A percentile compares a stretch with the other conserved stretches of the same genome.
phyloP scores from a whole-genome alignment of 2,329 filamentous ascomycete genomes.

The Pseudogymnoascus sp. region DNA sequence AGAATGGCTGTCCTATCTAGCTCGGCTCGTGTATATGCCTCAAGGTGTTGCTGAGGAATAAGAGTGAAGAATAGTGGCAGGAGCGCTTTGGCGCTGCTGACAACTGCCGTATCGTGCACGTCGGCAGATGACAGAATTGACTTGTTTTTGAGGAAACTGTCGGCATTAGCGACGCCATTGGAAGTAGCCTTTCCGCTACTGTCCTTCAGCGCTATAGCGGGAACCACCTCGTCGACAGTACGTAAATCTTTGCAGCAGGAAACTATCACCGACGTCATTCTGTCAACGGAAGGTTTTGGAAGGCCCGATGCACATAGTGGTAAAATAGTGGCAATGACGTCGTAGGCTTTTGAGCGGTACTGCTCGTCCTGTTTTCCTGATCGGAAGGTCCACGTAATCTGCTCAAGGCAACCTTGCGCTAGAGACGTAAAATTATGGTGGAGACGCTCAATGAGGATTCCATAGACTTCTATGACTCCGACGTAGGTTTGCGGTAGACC shows the following conservation, averaged over 20 bases:
- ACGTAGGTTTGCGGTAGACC: slow-evolving; percentile 66
- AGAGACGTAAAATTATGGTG: slow-evolving; percentile 49
- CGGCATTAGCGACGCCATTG: slow-evolving; percentile 51
- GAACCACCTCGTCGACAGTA: slow-evolving; percentile 31
- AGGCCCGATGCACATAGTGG: slow-evolving; percentile 55
- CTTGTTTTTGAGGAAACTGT: slow-evolving; percentile 55
- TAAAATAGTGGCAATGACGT: slow-evolving; percentile 48
- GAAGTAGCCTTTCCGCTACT: slow-evolving; percentile 10
- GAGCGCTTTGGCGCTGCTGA: slow-evolving; percentile 49
- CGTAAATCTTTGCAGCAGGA: slow-evolving; percentile 69
- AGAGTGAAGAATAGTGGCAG: slow-evolving; percentile 53
- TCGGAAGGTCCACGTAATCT: slow-evolving; percentile 62
- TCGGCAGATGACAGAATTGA: slow-evolving; percentile 19
- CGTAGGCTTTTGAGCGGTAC: slow-evolving; percentile 54
- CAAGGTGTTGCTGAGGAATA: slow-evolving; percentile 57
- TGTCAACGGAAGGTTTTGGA: slow-evolving; percentile 54
- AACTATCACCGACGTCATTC: slow-evolving; percentile 53
- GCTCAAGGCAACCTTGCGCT: slow-evolving; percentile 58
- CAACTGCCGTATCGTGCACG: slow-evolving; percentile 37
- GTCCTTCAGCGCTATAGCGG: slow-evolving; percentile 24
- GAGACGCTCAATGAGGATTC: slow-evolving; percentile 48
- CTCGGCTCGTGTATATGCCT: slow-evolving; percentile 62
- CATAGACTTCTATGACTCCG: slow-evolving; percentile 56
- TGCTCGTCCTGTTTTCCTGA: slow-evolving; percentile 42
- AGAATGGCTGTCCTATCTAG: slow-evolving; percentile 77